These are phyloP conservation scores for Pythium folliculosum DNA, from an alignment of 352 stramenopile species.

Conservation along the genomic window DNA sequence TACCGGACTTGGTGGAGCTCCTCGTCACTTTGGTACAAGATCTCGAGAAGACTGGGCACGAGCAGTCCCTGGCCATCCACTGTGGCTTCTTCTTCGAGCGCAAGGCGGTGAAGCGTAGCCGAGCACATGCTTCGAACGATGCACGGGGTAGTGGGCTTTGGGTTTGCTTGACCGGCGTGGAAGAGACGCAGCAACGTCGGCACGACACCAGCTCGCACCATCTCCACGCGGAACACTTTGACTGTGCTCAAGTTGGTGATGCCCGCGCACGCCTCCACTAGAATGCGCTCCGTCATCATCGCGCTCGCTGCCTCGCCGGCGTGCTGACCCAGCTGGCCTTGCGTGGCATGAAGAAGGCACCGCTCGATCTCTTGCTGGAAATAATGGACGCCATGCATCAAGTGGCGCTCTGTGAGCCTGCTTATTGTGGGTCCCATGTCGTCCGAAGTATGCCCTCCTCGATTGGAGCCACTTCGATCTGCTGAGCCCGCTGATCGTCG, in stretches of 20 bases:
- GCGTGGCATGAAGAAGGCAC: constrained; percentile 9
- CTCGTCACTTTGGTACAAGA: constrained; percentile 58
- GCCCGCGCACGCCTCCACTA: constrained; percentile 55
- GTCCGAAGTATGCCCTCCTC: background rate
- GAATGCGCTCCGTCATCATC: constrained; percentile 35
- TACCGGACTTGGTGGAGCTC: constrained; percentile 76
- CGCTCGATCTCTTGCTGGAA: constrained; percentile 58
- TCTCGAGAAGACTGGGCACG: constrained; percentile 57
- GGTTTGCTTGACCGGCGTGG: background rate
- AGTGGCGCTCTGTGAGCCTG: constrained; percentile 50
- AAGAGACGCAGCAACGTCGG: constrained; percentile 52
- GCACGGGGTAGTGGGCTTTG: background rate
- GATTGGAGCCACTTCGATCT: background rate
- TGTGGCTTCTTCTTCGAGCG: constrained; percentile 51
- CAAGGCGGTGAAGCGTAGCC: constrained; percentile 68
- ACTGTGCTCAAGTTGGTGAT: constrained; percentile 78
- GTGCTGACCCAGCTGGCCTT: too few species aligned
- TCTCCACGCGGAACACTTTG: constrained; percentile 50
- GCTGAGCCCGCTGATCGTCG: background rate
- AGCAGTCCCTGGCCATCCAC: constrained; percentile 43
- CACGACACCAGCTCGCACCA: constrained; percentile 60
- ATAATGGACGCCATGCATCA: constrained; percentile 59
- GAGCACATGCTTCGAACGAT: constrained; percentile 52
- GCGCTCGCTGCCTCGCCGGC: background rate
- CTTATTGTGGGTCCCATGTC: constrained; percentile 4